phyloP scores from a whole-genome alignment of 805 yeast species.

The Metschnikowia henanensis region DNA sequence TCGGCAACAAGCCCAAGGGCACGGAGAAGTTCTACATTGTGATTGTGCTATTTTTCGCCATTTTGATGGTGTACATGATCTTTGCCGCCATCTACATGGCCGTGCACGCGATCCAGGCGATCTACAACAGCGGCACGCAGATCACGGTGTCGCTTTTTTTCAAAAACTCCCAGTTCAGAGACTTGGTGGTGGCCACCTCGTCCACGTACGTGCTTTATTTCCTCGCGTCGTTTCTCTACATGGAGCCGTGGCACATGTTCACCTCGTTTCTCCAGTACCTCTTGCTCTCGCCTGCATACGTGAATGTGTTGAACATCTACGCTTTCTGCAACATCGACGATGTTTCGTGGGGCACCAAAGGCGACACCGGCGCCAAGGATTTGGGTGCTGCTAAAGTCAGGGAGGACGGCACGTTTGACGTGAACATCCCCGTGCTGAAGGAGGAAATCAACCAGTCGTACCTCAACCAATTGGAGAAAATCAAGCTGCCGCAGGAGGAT shows the following conservation, averaged over 20 bases:
- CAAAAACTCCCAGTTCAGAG: slow-evolving; percentile 44
- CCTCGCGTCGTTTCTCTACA: slow-evolving; percentile 55
- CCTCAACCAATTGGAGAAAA: slow-evolving; percentile 52
- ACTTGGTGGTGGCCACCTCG: slow-evolving; percentile 55
- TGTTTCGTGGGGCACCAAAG: slow-evolving; percentile 77
- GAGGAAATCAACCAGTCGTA: slow-evolving; percentile 55
- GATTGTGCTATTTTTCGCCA: slow-evolving; percentile 55
- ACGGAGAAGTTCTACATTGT: slow-evolving; percentile 53
- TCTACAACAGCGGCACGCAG: slow-evolving; percentile 34
- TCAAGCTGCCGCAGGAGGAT: slow-evolving; percentile 44
- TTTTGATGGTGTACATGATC: slow-evolving; percentile 58
- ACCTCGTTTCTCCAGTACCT: slow-evolving; percentile 54
- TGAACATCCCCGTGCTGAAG: slow-evolving; percentile 49
- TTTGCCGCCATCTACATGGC: slow-evolving; percentile 61
- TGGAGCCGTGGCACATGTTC: slow-evolving; percentile 68
- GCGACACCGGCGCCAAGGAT: slow-evolving; percentile 57
- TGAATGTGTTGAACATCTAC: slow-evolving; percentile 59
- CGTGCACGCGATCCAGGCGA: slow-evolving; percentile 45
- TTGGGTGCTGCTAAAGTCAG: slow-evolving; percentile 54
- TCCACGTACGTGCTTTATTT: slow-evolving; percentile 65
- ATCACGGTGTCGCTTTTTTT: slow-evolving; percentile 49
- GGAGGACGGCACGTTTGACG: slow-evolving; percentile 56
- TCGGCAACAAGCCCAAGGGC: slow-evolving; percentile 67
- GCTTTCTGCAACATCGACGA: slow-evolving; percentile 74
- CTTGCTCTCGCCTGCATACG: slow-evolving; percentile 51